Conservation (phyloP, 1,284 basidiomycete species). For the Cutaneotrichosporon cavernicola region DNA sequence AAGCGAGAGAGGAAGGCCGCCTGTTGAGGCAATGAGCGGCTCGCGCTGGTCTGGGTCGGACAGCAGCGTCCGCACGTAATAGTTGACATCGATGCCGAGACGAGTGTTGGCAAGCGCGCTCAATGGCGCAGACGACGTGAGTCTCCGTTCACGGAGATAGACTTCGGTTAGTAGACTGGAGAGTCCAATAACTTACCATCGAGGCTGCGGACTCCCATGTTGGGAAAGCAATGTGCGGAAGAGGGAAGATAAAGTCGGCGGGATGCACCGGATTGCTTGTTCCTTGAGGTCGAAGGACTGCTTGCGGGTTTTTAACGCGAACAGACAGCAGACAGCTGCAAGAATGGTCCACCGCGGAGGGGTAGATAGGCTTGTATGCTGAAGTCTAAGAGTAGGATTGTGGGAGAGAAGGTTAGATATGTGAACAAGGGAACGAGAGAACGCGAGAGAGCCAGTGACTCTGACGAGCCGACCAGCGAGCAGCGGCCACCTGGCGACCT, state of each 20-base stretch:
- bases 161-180: conserved; percentile 55
- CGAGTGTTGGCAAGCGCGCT: conserved; percentile 84
- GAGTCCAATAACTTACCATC: conserved; percentile 37
- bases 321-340: background rate
- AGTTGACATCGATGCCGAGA: conserved; percentile 92
- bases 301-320: background rate
- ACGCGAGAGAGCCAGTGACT: background rate
- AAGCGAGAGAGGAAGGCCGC: conserved; percentile 84
- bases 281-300: background rate
- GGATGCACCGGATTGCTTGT: background rate
- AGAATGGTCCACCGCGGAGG: background rate
- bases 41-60: conserved; percentile 73
- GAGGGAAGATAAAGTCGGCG: background rate
- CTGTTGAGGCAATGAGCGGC: conserved; percentile 88
- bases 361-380: background rate
- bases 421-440: conserved; percentile 1
- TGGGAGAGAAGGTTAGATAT: background rate
- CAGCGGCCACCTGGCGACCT: no score
- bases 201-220: conserved; percentile 46
- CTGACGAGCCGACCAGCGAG: no score
- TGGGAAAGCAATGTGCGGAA: conserved; percentile 1
- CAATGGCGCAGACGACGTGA: conserved; percentile 77
- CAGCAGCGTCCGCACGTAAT: conserved; percentile 79
- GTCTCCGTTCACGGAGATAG: conserved; percentile 81
- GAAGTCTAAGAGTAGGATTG: background rate